Evolutionary conservation across 768 basidiomycete species (phyloP).

Genomic region (Porpolomopsis calyptriformis): DNA sequence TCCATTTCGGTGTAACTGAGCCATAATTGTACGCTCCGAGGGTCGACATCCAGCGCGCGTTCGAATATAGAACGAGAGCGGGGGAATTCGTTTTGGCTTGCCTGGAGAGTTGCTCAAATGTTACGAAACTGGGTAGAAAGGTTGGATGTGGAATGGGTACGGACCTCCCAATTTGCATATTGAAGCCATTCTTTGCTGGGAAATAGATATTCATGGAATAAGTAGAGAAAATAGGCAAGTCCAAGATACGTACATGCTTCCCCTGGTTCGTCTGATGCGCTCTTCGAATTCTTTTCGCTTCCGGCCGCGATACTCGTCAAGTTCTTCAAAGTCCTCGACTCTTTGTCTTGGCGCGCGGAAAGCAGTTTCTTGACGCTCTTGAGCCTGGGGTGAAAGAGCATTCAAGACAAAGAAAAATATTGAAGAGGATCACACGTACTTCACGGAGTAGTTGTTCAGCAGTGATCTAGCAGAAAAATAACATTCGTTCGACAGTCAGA

Average conservation of each 20-base stretch:
- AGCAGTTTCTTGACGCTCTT: slow-evolving; percentile 91
- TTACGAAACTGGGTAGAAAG: no score
- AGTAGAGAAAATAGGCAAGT: not conserved
- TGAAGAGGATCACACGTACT: slow-evolving; percentile 29
- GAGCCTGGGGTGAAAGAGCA: slow-evolving; percentile 45
- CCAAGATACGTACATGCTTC: slow-evolving; percentile 54
- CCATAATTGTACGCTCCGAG: slow-evolving; percentile 86
- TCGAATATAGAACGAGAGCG: slow-evolving; percentile 94
- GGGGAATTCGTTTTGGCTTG: slow-evolving; percentile 92
- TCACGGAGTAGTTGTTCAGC: slow-evolving; percentile 97
- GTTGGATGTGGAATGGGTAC: no score
- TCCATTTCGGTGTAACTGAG: slow-evolving; percentile 95
- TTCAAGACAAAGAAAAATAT: not conserved
- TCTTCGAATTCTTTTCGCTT: slow-evolving; percentile 95
- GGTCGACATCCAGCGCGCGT: slow-evolving; percentile 92
- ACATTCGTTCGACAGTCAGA: slow-evolving; percentile 7
- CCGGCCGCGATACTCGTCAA: slow-evolving; percentile 81
- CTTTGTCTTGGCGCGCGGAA: slow-evolving; percentile 91
- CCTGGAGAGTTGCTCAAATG: slow-evolving; percentile 23
- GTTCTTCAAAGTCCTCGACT: slow-evolving; percentile 91
- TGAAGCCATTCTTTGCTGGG: slow-evolving; percentile 77
- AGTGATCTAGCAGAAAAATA: slow-evolving; percentile 59
- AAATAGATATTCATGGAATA: slow-evolving; percentile 2
- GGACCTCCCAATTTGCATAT: slow-evolving; percentile 77
- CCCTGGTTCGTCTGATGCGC: slow-evolving; percentile 65